Base-by-base conservation (phyloP, 495 filamentous ascomycete genomes). In the Bacidia rubella region DNA sequence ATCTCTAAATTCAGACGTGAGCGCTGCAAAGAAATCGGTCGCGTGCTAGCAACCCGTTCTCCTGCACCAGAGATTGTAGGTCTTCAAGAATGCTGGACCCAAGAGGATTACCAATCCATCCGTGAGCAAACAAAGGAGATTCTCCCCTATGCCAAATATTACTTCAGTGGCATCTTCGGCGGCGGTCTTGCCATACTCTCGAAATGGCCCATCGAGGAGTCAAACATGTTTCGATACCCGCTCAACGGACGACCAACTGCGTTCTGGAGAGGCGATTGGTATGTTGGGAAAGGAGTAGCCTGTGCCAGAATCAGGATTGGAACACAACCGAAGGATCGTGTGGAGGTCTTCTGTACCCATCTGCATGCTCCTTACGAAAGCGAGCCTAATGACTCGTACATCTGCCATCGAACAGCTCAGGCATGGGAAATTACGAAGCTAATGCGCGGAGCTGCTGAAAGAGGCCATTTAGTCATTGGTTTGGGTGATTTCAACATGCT, bases 351-450 rank as follows among this genome's bases (percentile, higher is more conserved):
- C 66, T 90, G 86, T 63, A 98, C 92, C 22, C 88, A 93, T 73
- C 75, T 95, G 3, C 92, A 97, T 63, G 85, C 92, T 10, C 87
- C 88, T 2, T 97, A 98, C 63, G 85, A 92, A 62, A 69, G 72
- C 41, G 79, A 87, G 61, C 80, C 77, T 20, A 66, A 87, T 54
- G 88, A 95, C 62, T 88, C 85, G 22, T 96, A 97, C 63, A 61
- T 87, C 21, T 88, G 85, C 64, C 93, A 97, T 59, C 84, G 89
- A 22, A 86, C 83, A 3, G 87, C 92, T 0, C 92, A 98, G 66
- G 84, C 92, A n/a, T 98, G 92, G 92, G 86, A 97, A 67, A 88
- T 97, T 45, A 76, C 89, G 27, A 95, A 94, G 67, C 70, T 96
- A 7, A 83, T 95, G 66, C 82, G 88, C 3, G 85, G 79, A 20